Evolutionary conservation across 306 rosid species (phyloP).

Genomic region (Rosa lucieae): DNA sequence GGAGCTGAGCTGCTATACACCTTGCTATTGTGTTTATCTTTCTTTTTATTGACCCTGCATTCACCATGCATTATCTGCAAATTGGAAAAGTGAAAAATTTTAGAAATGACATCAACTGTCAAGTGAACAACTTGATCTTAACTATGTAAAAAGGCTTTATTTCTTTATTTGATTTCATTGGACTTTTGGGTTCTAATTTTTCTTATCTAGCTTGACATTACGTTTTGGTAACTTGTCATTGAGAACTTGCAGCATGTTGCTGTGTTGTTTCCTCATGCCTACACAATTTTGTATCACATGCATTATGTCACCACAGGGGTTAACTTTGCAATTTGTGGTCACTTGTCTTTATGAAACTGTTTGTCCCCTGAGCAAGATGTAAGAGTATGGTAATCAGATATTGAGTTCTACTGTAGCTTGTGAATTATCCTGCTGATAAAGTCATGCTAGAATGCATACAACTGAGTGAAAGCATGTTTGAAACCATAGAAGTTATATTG

Average conservation of each 20-base stretch:
- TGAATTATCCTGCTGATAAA: background rate
- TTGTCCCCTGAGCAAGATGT: background rate
- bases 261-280: background rate
- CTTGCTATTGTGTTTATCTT: no score
- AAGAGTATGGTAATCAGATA: background rate
- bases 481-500: background rate
- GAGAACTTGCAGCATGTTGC: background rate
- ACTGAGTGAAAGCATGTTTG: background rate
- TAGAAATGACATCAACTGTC: background rate
- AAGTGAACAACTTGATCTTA: background rate
- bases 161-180: background rate
- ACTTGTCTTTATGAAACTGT: background rate
- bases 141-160: background rate
- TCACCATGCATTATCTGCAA: background rate
- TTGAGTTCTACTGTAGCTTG: background rate
- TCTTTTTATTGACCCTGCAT: background rate
- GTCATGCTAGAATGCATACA: background rate
- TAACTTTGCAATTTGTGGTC: conserved; percentile 1
- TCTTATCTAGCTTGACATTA: background rate
- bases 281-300: background rate
- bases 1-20: conserved; percentile 1
- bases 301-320: background rate
- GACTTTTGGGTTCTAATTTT: background rate
- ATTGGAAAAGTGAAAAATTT: background rate
- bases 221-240: background rate